Evolutionary conservation across 257 asterid species (phyloP).

Genomic region (Ballota nigra): DNA sequence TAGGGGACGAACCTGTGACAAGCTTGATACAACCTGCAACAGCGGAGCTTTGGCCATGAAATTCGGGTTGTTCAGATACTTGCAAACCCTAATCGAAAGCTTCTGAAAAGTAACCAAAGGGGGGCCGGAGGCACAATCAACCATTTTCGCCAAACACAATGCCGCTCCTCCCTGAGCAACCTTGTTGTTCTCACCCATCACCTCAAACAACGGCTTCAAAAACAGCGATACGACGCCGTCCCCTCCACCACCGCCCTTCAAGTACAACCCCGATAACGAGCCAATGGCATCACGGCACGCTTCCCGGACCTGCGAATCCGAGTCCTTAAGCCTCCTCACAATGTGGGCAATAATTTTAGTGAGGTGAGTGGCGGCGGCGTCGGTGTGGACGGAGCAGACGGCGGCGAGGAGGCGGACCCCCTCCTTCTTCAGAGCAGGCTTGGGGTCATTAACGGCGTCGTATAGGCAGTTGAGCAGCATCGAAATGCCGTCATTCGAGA

Average conservation of each 20-base stretch:
- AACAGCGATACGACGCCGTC: slow-evolving; percentile 73
- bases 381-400: slow-evolving; percentile 63
- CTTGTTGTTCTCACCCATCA: slow-evolving; percentile 88
- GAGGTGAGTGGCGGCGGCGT: slow-evolving; percentile 75
- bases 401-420: slow-evolving; percentile 69
- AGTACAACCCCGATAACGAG: slow-evolving; percentile 62
- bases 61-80: slow-evolving; percentile 72
- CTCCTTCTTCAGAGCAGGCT: slow-evolving; percentile 85
- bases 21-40: slow-evolving; percentile 80
- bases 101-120: slow-evolving; percentile 73
- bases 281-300: slow-evolving; percentile 93
- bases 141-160: slow-evolving; percentile 81
- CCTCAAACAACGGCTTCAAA: slow-evolving; percentile 88
- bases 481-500: slow-evolving; percentile 80
- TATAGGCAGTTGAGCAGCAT: slow-evolving; percentile 93
- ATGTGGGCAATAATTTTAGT: slow-evolving; percentile 74
- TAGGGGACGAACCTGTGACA: slow-evolving; percentile 71
- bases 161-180: slow-evolving; percentile 92
- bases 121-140: slow-evolving; percentile 69
- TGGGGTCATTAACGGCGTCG: slow-evolving; percentile 82
- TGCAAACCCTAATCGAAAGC: slow-evolving; percentile 82
- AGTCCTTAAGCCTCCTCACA: slow-evolving; percentile 82
- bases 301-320: slow-evolving; percentile 90
- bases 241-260: slow-evolving; percentile 65
- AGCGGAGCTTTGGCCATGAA: slow-evolving; percentile 87